Conservation (phyloP, 2,329 filamentous ascomycete species). For the Beauveria rudraprayagi region DNA sequence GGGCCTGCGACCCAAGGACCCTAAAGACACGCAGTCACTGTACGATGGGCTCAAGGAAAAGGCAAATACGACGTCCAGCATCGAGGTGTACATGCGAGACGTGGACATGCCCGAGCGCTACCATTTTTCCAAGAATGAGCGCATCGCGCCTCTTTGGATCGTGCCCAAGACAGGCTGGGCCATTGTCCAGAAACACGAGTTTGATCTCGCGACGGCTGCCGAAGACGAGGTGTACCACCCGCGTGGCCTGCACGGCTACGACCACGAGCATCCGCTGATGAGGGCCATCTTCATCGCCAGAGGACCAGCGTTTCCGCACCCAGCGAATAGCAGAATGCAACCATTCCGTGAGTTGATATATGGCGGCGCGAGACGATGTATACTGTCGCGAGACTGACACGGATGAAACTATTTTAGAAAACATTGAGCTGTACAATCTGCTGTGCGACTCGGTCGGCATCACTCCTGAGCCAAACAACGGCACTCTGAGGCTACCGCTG, state of each 20-base stretch:
- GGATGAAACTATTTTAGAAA: conserved; percentile 50
- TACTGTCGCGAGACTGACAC: neutral
- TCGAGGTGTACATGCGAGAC: conserved; percentile 82
- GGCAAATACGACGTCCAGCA: conserved; percentile 53
- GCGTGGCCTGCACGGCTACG: conserved; percentile 84
- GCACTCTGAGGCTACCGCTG: conserved; percentile 68
- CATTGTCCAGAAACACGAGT: conserved; percentile 72
- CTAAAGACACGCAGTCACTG: conserved; percentile 55
- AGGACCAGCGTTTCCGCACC: conserved; percentile 85
- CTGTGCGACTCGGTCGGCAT: conserved; percentile 81
- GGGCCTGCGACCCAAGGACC: conserved; percentile 72
- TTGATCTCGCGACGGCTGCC: conserved; percentile 60
- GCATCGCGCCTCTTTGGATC: conserved; percentile 93
- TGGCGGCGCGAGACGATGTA: neutral
- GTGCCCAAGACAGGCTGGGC: conserved; percentile 90
- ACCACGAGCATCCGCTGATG: conserved; percentile 92
- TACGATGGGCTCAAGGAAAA: conserved; percentile 54
- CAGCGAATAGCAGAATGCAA: conserved; percentile 69
- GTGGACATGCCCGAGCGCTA: conserved; percentile 86
- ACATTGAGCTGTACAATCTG: conserved; percentile 91
- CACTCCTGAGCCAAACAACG: conserved; percentile 71
- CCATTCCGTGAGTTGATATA: conserved; percentile 66
- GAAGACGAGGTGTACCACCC: conserved; percentile 65
- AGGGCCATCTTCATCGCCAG: conserved; percentile 88
- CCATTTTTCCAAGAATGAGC: conserved; percentile 79